These are phyloP conservation scores for Phaeomoniella chlamydospora DNA, from an alignment of 2,329 filamentous ascomycete species.

Conservation along the genomic window DNA sequence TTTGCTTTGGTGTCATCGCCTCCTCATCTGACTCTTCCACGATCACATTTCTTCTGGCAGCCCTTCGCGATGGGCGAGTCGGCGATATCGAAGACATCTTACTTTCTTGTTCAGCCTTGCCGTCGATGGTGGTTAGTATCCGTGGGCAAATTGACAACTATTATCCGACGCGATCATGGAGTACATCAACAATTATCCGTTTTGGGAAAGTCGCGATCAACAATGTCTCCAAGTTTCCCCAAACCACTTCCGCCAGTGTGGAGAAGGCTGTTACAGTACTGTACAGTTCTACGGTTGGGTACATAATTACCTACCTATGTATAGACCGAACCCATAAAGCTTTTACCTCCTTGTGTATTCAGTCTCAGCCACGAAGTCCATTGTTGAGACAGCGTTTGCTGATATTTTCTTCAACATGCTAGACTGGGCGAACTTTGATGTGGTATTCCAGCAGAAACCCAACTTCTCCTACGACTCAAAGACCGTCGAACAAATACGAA, in stretches of 20 bases:
- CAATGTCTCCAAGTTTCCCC: neutral
- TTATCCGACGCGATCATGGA: neutral
- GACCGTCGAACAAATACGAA: conserved; percentile 47
- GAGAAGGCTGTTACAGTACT: neutral
- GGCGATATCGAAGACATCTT: conserved; percentile 12
- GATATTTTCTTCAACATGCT: conserved; percentile 39
- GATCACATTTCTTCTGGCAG: conserved; percentile 55
- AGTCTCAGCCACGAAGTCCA: neutral
- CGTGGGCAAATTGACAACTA: neutral
- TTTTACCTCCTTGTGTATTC: too few relatives aligned
- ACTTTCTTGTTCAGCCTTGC: neutral
- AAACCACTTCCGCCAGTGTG: neutral
- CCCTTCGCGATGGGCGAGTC: conserved; percentile 44
- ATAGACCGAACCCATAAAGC: too few relatives aligned
- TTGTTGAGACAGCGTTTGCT: too few relatives aligned
- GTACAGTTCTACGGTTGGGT: too few relatives aligned
- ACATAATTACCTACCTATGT: too few relatives aligned
- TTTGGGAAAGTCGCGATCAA: neutral
- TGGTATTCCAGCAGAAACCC: conserved; percentile 49
- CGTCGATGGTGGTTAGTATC: neutral
- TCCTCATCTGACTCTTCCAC: conserved; percentile 66
- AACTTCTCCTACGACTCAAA: conserved; percentile 49
- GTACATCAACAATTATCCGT: neutral
- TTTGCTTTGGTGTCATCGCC: conserved; percentile 30
- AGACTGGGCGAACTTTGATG: conserved; percentile 51